Base-by-base conservation (phyloP, 805 yeast genomes). In the Maudiozyma bulderi region DNA sequence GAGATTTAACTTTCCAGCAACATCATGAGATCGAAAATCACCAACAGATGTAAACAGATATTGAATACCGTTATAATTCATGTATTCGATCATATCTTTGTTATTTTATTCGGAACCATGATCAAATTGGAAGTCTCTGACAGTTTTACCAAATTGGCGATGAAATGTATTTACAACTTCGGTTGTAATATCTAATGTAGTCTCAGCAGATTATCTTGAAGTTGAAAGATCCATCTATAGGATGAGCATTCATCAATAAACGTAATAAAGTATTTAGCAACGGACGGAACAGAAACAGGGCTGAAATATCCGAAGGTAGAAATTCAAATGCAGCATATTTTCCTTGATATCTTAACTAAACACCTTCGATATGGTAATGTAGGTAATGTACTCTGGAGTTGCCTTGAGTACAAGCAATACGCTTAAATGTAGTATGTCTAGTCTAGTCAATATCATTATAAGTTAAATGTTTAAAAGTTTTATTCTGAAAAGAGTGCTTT, bases 341-440 rank as follows among this genome's bases (percentile, higher is more conserved):
- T 26, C 29, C 15, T 30, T 44, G 47, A 38, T 46, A 41, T 35
- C 13, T 73, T 65, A 78, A 78, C 61, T 76, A 80, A 57, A 91
- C 89, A 82, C 88, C 81, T 54, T 81, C 83, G 32, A 49, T 47
- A 66, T 76, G n/a, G n/a, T n/a, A n/a, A n/a, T n/a, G n/a, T n/a
- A n/a, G 75, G 63, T 72, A 73, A 57, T 78, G 74, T 64, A 81
- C 76, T 77, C 82, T 82, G 58, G 72, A 74, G 57, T 87, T 74
- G 72, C 83, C 90, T 61, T 75, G 65, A 73, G 80, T 80, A 59
- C 79, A 81, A 57, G 80, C 65, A 71, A 78, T 80, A 53, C 84
- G 78, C 62, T 78, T 84, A 66, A 87, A 85, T 76, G 84, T 91
- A 51, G 46, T 38, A 8, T 9, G 8, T 55, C 59, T 43, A 71